Evolutionary conservation across 2,329 filamentous ascomycete species (phyloP).

Genomic region (Lachnellula suecica): DNA sequence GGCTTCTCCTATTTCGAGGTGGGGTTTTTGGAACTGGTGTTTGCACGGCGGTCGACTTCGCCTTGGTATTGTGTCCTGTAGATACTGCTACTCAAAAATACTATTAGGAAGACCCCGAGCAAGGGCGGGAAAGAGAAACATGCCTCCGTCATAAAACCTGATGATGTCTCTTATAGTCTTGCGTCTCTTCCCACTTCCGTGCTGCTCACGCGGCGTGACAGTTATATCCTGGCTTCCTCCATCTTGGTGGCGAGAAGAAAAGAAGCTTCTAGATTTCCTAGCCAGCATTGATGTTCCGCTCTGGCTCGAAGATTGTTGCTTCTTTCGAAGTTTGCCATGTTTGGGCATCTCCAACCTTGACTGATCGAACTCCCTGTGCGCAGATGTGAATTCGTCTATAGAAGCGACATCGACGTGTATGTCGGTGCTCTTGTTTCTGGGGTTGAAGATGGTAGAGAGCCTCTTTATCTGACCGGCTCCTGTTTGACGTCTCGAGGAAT

Average conservation of each 20-base stretch:
- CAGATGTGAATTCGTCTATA: neutral
- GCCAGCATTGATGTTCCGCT: too few relatives aligned
- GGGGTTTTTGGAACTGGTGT: neutral
- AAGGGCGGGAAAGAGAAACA: neutral
- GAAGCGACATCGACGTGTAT: slow-evolving; percentile 5
- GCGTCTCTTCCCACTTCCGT: slow-evolving; percentile 4
- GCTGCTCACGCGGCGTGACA: neutral
- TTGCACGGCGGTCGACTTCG: slow-evolving; percentile 5
- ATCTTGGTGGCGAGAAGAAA: neutral
- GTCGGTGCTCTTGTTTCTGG: neutral
- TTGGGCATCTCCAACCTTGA: neutral
- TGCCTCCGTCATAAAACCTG: slow-evolving; percentile 26
- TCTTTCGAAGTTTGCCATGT: neutral
- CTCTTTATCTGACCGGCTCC: slow-evolving; percentile 6
- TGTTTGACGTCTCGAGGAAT: slow-evolving; percentile 1
- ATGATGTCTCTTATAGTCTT: slow-evolving; percentile 26
- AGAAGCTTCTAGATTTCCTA: too few relatives aligned
- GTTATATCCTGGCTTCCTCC: slow-evolving; percentile 3
- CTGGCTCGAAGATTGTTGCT: neutral
- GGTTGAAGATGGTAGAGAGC: slow-evolving; percentile 22
- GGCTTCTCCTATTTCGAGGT: neutral
- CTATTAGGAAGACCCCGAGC: neutral
- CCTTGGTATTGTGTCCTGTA: slow-evolving; percentile 5
- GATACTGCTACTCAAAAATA: slow-evolving; percentile 14
- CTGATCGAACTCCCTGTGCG: slow-evolving; percentile 1